Conservation (phyloP, 2,329 filamentous ascomycete genomes). For the Aspergillus niger region DNA sequence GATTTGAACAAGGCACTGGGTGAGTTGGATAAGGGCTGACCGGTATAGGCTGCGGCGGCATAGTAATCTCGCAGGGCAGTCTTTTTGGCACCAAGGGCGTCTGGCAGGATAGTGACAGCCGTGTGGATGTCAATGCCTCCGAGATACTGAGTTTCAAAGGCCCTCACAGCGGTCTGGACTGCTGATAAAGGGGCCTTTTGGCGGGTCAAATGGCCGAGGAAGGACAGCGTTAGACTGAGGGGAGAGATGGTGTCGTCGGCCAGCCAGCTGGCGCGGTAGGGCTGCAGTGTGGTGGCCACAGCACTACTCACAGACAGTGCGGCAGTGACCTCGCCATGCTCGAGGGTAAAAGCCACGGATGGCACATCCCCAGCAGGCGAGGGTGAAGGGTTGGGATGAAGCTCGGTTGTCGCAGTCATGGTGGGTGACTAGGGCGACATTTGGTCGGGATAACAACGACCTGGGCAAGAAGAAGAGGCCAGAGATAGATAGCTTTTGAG, state of each 20-base stretch:
- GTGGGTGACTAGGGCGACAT: background rate
- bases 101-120: background rate
- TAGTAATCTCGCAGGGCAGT: background rate
- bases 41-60: background rate
- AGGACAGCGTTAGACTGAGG: background rate
- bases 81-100: background rate
- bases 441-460: background rate
- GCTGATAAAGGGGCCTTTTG: background rate
- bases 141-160: background rate
- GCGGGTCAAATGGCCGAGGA: background rate
- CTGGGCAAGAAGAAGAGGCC: background rate
- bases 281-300: background rate
- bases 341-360: background rate
- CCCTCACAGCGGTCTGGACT: background rate
- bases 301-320: background rate
- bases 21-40: background rate
- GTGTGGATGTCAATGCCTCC: background rate
- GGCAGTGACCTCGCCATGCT: background rate
- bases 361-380: background rate
- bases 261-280: background rate
- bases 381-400: background rate
- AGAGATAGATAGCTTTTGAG: background rate
- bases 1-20: background rate
- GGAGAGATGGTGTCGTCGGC: background rate
- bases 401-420: background rate